These are phyloP conservation scores for Dendrobium officinale DNA, from an alignment of 106 monocot genomes.

Conservation along the genomic window DNA sequence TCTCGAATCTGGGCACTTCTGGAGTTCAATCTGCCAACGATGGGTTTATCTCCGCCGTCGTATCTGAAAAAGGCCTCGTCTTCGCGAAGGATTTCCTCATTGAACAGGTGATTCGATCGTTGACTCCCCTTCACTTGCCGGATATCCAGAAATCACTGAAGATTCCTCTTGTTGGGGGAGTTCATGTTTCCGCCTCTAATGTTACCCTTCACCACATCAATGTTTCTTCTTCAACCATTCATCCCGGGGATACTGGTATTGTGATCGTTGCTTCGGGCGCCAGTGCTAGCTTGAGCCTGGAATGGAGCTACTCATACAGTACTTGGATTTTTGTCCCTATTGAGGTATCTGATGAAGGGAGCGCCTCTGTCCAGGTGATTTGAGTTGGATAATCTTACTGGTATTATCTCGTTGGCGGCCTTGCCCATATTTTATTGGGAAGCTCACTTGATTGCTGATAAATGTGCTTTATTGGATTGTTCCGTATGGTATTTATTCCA, in stretches of 20 bases:
- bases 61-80: slow-evolving; percentile 64
- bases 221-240: slow-evolving; percentile 43
- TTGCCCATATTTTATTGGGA: neutral
- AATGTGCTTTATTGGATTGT: neutral
- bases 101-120: slow-evolving; percentile 35
- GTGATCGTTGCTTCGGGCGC: slow-evolving; percentile 45
- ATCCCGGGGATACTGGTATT: slow-evolving; percentile 43
- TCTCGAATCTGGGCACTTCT: slow-evolving; percentile 14
- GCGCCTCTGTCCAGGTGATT: slow-evolving; percentile 53
- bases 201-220: slow-evolving; percentile 42
- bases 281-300: slow-evolving; percentile 35
- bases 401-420: neutral
- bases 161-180: slow-evolving; percentile 60
- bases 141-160: slow-evolving; percentile 47
- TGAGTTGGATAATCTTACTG: neutral
- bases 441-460: neutral
- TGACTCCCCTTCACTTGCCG: slow-evolving; percentile 51
- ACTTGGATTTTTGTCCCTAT: slow-evolving; percentile 44
- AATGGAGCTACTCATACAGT: slow-evolving; percentile 53
- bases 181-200: slow-evolving; percentile 37
- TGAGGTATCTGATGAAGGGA: slow-evolving; percentile 50
- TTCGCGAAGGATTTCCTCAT: slow-evolving; percentile 69
- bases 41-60: slow-evolving; percentile 44
- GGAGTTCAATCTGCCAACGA: slow-evolving; percentile 9
- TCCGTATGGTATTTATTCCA: neutral